Evolutionary conservation across 805 yeast genomes (phyloP), one percentile per base, ranked within the genome.

Genomic region (Cyberlindnera euphorbiiphila): DNA sequence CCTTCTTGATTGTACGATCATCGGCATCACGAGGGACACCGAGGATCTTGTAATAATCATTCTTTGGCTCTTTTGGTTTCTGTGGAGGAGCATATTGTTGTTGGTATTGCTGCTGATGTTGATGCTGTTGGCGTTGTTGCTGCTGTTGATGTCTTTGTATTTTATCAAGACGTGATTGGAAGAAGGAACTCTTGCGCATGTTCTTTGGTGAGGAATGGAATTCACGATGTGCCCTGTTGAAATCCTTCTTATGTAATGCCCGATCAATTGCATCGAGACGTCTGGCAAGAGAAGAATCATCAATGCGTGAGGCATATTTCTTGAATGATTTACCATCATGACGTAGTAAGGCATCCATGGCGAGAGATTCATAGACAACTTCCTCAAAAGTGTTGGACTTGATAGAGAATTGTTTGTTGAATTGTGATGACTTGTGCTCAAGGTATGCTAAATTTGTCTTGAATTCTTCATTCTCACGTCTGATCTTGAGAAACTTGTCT

Each of bases 41-140:
- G 13, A 91, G 62, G 4, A 84, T 69, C 53, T 85, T 85, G 60
- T 91, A 91, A 54, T 85, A 85, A 53, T 91, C 95, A 44, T 76
- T 76, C 34, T 70, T 61, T 8, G 66, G 58, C 4, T 49, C 35
- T 10, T 47, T 41, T 9, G 61, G 60, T 12, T 51, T 53, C 25
- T 48, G 53, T 4, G 50, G 63, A 17, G 54, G 63, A 17, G 11
- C 21, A 16, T 11, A 23, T 21, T 57, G 65, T 17, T 56, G 65
- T 13, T 63, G 69, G 6, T 52, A 56, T 22, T 55, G 64, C 20
- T 62, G 68, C 25, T 64, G 68, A 12, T 61, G 66, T 18, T 64
- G 68, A 7, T 60, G 61, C 32, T 60, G 67, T 20, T 58, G 65
- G 15, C 61, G 65, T 18, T 65, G 69, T 13, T 66, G 71, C 29